Conservation (phyloP, 2,329 filamentous ascomycete species). For the Corynespora cassiicola region DNA sequence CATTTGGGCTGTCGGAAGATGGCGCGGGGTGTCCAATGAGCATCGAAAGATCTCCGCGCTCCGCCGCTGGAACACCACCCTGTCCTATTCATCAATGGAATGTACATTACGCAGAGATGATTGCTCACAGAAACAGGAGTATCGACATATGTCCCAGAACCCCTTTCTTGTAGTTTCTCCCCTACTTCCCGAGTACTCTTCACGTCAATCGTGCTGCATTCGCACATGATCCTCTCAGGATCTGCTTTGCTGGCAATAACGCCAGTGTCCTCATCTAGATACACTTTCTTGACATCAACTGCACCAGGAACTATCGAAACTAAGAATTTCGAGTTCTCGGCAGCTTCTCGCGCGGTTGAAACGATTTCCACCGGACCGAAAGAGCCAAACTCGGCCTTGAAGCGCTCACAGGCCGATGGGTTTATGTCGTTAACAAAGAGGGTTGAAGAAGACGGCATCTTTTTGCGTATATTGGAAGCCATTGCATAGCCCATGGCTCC, state of each 20-base stretch:
- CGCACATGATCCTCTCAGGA: slow-evolving; percentile 28
- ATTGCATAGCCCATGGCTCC: slow-evolving; percentile 44
- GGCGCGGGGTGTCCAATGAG: slow-evolving; percentile 33
- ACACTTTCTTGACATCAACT: slow-evolving; percentile 36
- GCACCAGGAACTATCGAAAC: slow-evolving; percentile 37
- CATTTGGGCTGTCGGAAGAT: slow-evolving; percentile 7
- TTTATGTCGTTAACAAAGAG: slow-evolving; percentile 41
- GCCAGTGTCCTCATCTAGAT: slow-evolving; percentile 29
- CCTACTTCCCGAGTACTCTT: slow-evolving; percentile 33
- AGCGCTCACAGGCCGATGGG: slow-evolving; percentile 24
- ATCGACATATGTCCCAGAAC: slow-evolving; percentile 33
- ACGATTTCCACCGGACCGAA: slow-evolving; percentile 31
- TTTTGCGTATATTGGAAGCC: slow-evolving; percentile 37
- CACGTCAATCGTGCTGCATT: slow-evolving; percentile 42
- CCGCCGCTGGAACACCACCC: slow-evolving; percentile 40
- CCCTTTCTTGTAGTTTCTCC: slow-evolving; percentile 13
- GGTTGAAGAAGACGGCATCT: slow-evolving; percentile 23
- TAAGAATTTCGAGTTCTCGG: slow-evolving; percentile 31
- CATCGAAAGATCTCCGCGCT: slow-evolving; percentile 31
- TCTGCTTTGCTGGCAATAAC: slow-evolving; percentile 29
- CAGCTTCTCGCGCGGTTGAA: slow-evolving; percentile 32
- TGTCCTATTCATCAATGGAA: slow-evolving; percentile 4
- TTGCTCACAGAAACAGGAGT: slow-evolving; percentile 36
- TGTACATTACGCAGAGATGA: not conserved
- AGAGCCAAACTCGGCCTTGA: slow-evolving; percentile 23